Evolutionary conservation across 2,329 filamentous ascomycete species (phyloP), one percentile per base, ranked within the genome.

Genomic region (Fusarium virguliforme): DNA sequence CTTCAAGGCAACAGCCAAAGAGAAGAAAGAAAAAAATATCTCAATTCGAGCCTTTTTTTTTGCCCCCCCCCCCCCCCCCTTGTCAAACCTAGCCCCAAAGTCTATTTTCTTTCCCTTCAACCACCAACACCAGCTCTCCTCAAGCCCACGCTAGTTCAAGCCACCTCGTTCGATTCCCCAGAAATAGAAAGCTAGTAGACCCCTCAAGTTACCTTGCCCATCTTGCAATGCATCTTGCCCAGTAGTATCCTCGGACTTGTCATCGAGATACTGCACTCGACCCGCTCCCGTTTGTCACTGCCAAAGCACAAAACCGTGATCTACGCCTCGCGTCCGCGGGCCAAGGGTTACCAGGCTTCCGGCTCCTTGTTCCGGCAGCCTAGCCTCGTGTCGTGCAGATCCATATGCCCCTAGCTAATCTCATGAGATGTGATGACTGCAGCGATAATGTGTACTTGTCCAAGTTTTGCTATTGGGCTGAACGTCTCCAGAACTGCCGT

Each of bases 131-230:
- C 68, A 57, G 34, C 65, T 64, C 57, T n/a, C 46, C 51, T 68
- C 58, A 60, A 71, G 50, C 53, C 58, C 38, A 32, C 30, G 46
- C 48, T n/a, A 8, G 28, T 8, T 32, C 61, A 71, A 18, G 68
- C 68, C 68, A 62, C 68, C 57, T 71, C 56, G 61, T 62, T 58
- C 53, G 68, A 66, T 66, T 62, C 53, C 50, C 58, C 43, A 35
- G 57, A 61, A 53, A 46, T 48, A 37, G 30, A 46, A 18, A 38
- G 40, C 24, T 48, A 32, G 50, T 18, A 18, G 18, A 18, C 18
- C 18, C 18, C 13, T 13, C 34, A 60, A 54, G 43, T 48, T 48
- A 48, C 43, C 43, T 48, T 48, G 43, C 43, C 43, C 68, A 57
- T 18, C 18, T 18, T 18, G 18, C 18, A 18, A 18, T 18, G 18